Conservation (phyloP, 1,139 yeast genomes). For the Geotrichum aggregatum region DNA sequence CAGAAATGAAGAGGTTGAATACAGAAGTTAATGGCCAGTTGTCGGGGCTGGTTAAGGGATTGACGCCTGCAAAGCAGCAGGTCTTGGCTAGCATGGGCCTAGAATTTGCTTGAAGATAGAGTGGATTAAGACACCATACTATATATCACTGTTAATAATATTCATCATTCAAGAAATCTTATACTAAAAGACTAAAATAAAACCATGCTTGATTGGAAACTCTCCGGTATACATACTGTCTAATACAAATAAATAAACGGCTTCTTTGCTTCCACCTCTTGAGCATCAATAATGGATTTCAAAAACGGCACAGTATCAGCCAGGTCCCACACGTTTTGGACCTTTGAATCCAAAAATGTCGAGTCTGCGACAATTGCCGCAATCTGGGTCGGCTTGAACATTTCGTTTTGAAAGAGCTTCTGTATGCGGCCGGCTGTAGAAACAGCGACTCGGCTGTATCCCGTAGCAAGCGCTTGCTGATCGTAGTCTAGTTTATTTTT, state of each 20-base stretch:
- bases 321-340: constrained; percentile 60
- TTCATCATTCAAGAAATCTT: too few species aligned
- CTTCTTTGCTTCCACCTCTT: constrained; percentile 13
- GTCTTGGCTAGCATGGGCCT: constrained; percentile 6
- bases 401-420: constrained; percentile 46
- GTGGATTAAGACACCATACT: too few species aligned
- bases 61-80: constrained; percentile 8
- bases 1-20: constrained; percentile 38
- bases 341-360: constrained; percentile 58
- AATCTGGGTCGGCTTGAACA: constrained; percentile 42
- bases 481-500: constrained; percentile 64
- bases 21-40: constrained; percentile 11
- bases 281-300: constrained; percentile 15
- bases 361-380: constrained; percentile 54
- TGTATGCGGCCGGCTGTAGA: constrained; percentile 62
- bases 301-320: constrained; percentile 35
- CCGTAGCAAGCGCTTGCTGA: constrained; percentile 49
- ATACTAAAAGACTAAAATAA: too few species aligned
- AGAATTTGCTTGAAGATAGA: constrained; percentile 2
- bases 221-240: background rate
- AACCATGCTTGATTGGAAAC: too few species aligned
- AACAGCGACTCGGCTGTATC: constrained; percentile 52
- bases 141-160: too few species aligned
- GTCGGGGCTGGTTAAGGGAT: background rate
- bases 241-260: constrained; percentile 28